A percentile compares a stretch with the other conserved stretches of the same genome.
Conservation (phyloP, 2,329 filamentous ascomycete species). For the Diaporthe vexans region DNA sequence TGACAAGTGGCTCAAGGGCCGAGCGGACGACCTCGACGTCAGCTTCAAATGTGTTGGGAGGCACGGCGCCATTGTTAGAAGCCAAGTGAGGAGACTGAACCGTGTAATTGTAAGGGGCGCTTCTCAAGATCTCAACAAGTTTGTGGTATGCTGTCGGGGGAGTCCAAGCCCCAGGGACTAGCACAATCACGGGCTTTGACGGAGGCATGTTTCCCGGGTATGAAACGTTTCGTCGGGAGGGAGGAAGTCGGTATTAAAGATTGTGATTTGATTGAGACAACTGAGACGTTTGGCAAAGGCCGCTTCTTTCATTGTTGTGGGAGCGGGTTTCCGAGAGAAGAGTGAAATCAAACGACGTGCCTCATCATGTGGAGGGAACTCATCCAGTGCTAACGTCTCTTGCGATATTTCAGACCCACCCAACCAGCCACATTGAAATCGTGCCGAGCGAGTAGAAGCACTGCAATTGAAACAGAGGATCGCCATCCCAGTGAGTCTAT, state of each 20-base stretch:
- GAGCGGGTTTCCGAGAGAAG: background rate
- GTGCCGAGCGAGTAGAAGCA: too few relatives aligned
- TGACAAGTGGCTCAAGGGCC: slow-evolving; percentile 5
- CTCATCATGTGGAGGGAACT: too few relatives aligned
- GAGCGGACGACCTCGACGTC: slow-evolving; percentile 18
- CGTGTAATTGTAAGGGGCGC: background rate
- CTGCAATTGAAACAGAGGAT: too few relatives aligned
- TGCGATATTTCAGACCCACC: too few relatives aligned
- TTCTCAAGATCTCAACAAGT: slow-evolving; percentile 1
- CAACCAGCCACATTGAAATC: too few relatives aligned
- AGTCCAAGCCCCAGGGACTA: slow-evolving; percentile 31
- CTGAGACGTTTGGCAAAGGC: background rate
- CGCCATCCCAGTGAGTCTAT: too few relatives aligned
- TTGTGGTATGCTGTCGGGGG: slow-evolving; percentile 29
- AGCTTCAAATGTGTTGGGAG: slow-evolving; percentile 21
- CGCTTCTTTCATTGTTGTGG: background rate
- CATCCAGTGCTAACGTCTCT: too few relatives aligned
- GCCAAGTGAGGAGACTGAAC: background rate
- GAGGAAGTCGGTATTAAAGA: background rate
- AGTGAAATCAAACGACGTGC: too few relatives aligned
- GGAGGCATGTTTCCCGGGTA: background rate
- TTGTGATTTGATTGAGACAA: background rate
- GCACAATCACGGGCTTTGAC: background rate
- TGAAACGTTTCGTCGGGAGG: background rate
- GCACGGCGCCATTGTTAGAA: slow-evolving; percentile 19